Percentiles rank a stretch among this genome's conserved stretches.
Evolutionary conservation across 208 protist genomes (phyloP).

Genomic region (Acanthamoeba culbertsoni): DNA sequence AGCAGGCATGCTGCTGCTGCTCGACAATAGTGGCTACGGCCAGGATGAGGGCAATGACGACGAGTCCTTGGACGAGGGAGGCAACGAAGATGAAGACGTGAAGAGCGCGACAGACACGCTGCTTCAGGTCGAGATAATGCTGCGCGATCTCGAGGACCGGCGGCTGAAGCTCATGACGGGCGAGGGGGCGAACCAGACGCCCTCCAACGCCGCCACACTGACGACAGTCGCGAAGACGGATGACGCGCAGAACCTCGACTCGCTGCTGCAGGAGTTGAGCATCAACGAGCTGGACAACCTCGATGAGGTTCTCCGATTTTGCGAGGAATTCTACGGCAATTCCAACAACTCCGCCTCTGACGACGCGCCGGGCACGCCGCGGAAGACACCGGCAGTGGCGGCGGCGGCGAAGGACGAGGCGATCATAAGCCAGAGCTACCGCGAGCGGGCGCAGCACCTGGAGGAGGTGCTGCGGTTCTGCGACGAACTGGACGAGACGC

Average conservation of each 20-base stretch:
- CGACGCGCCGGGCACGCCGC: neutral
- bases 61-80: no score
- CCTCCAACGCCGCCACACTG: neutral
- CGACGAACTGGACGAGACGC: neutral
- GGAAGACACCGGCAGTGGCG: neutral
- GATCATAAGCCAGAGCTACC: neutral
- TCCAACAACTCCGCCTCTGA: neutral
- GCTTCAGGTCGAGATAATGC: neutral
- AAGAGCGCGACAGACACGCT: neutral
- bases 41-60: no score
- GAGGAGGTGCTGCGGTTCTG: conserved; percentile 34
- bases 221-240: neutral
- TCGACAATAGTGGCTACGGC: no score
- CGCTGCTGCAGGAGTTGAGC: neutral
- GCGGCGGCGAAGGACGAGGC: neutral
- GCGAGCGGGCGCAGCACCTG: conserved; percentile 1
- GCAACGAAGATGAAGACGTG: neutral
- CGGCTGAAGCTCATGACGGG: neutral
- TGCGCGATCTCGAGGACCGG: conserved; percentile 20
- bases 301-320: neutral
- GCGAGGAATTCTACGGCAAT: neutral
- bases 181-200: neutral
- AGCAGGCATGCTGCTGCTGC: no score
- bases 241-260: neutral
- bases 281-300: neutral